phyloP scores from a whole-genome alignment of 1,284 basidiomycete genomes.

The Bjerkandera adusta region DNA sequence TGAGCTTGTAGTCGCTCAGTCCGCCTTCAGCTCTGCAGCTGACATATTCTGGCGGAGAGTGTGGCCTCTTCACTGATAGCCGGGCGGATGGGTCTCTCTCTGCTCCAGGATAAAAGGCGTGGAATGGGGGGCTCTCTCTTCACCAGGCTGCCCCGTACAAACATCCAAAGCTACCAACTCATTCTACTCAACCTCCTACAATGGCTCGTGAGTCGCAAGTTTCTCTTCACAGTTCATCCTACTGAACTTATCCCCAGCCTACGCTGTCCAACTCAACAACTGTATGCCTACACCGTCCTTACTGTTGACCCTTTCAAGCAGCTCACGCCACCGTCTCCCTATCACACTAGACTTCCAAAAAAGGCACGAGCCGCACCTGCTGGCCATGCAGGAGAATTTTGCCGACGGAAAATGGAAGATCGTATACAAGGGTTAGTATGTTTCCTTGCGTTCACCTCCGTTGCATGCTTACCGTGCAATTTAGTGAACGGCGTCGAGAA shows the following conservation, averaged over 20 bases:
- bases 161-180: too few species aligned
- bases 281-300: conserved; percentile 8
- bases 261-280: conserved; percentile 19
- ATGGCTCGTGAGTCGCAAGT: background rate
- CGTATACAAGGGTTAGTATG: conserved; percentile 49
- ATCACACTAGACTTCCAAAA: conserved; percentile 11
- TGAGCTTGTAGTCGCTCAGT: too few species aligned
- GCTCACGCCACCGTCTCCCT: background rate
- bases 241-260: background rate
- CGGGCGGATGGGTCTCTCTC: too few species aligned
- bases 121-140: too few species aligned
- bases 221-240: background rate
- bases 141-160: background rate
- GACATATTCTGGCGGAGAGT: too few species aligned
- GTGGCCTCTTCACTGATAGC: too few species aligned
- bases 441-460: background rate
- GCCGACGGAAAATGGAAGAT: conserved; percentile 41
- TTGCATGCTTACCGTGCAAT: conserved; percentile 1
- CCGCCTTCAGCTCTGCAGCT: too few species aligned
- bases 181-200: too few species aligned
- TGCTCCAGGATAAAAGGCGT: too few species aligned
- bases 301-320: background rate
- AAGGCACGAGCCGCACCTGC: background rate
- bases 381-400: background rate
- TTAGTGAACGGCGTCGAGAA: conserved; percentile 47